Evolutionary conservation across 495 filamentous ascomycete genomes (phyloP).

Genomic region (Penicillium samsonianum): DNA sequence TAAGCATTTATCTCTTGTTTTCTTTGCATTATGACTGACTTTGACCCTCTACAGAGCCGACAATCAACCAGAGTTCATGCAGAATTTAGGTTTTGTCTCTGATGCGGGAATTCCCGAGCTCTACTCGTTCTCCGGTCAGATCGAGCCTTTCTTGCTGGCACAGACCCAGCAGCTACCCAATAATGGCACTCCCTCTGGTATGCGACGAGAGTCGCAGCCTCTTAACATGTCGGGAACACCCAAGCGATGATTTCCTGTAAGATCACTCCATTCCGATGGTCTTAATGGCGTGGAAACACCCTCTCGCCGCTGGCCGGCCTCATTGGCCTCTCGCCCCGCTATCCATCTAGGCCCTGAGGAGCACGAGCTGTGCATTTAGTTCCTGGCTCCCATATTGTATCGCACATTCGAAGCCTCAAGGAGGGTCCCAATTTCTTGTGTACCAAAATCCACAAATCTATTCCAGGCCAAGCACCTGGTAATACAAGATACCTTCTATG

Average conservation of each 20-base stretch:
- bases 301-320: constrained; percentile 19
- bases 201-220: constrained; percentile 31
- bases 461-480: not conserved
- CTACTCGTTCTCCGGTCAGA: constrained; percentile 40
- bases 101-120: constrained; percentile 40
- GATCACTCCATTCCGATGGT: not conserved
- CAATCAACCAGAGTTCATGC: constrained; percentile 47
- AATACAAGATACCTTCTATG: not conserved
- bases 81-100: constrained; percentile 44
- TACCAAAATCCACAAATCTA: not conserved
- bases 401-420: not conserved
- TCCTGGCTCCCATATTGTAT: not conserved
- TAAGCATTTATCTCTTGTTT: constrained; percentile 13
- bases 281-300: not conserved
- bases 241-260: constrained; percentile 20
- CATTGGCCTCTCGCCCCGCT: not conserved
- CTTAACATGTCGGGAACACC: constrained; percentile 19
- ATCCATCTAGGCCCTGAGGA: not conserved
- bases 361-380: not conserved
- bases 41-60: constrained; percentile 27
- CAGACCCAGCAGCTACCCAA: constrained; percentile 36
- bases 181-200: constrained; percentile 18
- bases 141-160: constrained; percentile 42
- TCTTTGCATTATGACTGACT: constrained; percentile 6
- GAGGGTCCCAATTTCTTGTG: not conserved